Evolutionary conservation across 371 early-diverging fungal genomes (phyloP), one percentile per base, ranked within the genome.

Genomic region (Rhizopus stolonifer): DNA sequence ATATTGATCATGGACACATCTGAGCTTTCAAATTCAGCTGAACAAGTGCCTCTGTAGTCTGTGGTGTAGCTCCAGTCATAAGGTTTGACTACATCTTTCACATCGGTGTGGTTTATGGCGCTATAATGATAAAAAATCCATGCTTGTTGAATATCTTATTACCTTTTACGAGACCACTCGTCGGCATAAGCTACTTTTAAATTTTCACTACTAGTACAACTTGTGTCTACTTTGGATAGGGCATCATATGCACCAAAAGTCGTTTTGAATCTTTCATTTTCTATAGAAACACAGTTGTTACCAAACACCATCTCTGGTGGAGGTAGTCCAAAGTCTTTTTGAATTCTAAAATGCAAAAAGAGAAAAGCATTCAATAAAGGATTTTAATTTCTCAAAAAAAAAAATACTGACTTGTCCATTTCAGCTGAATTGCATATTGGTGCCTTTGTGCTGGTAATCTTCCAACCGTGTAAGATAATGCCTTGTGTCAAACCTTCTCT

Each of bases 271-370:
- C 65, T 54, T 2, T 43, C 62, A 34, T 83, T 71, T 17, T 66
- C 42, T 23, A 86, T 49, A 4, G 63, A 64, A 18, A 91, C 72
- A 50, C 69, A 67, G 70, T 91, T 94, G 67, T 86, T 84, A 32
- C 94, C 94, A 84, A 96, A 96, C 31, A 92, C 87, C 96, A 94
- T 94, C 69, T 94, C 94, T n/a, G 96, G 95, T 15, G 88, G 78
- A 25, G 90, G 90, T 48, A 93, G 79, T 1, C 83, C 83, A 44
- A 91, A 67, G 10, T 77, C 79, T 47, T 81, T 78, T 49, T 80
- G 73, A 11, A 80, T 66, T 33, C 85, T 85, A 32, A 49, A 7
- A 1, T 36, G 13, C 3, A 29, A 10, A 7, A 29, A n/a, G 11
- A 5, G 36, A 36, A 14, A 14, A n/a, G 36, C 9, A 5, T n/a